Conservation (phyloP, 202 grass and related monocot species). For the Musa balbisiana region DNA sequence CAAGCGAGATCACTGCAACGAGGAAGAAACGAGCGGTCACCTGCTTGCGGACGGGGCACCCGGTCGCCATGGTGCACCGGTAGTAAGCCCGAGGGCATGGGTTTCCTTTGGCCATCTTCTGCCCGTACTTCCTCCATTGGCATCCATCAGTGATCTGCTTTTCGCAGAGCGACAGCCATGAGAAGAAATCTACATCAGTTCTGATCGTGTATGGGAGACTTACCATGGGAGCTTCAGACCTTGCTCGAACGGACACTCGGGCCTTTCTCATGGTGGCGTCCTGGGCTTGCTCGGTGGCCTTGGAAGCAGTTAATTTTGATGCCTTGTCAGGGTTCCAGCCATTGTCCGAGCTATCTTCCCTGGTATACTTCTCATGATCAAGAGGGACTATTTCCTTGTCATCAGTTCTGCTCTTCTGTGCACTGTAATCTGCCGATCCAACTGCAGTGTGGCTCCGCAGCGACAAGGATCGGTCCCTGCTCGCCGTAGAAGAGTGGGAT, state of each 20-base stretch:
- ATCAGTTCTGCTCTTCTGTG: conserved; percentile 26
- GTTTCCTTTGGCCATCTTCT: conserved; percentile 97
- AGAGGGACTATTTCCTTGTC: conserved; percentile 25
- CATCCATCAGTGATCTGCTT: conserved; percentile 75
- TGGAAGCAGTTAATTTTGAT: conserved; percentile 14
- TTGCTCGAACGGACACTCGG: conserved; percentile 73
- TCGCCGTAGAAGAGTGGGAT: conserved; percentile 71
- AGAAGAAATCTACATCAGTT: no score
- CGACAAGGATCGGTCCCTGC: neutral
- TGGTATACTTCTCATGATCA: conserved; percentile 17
- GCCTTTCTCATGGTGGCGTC: conserved; percentile 78
- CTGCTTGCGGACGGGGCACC: conserved; percentile 88
- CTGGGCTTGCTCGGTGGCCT: conserved; percentile 34
- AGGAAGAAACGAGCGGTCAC: conserved; percentile 16
- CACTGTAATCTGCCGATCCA: neutral
- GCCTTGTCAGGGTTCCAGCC: conserved; percentile 25
- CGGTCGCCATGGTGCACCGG: conserved; percentile 86
- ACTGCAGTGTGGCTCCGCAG: conserved; percentile 24
- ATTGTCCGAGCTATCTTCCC: conserved; percentile 4
- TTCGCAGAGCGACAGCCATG: no score
- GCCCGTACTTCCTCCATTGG: conserved; percentile 94
- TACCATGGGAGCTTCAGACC: conserved; percentile 82
- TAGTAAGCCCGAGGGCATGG: conserved; percentile 88
- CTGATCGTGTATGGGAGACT: neutral
- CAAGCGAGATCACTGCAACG: neutral